These are phyloP conservation scores for Trichosporon inkin DNA, from an alignment of 1,284 basidiomycete genomes.

Conservation along the genomic window DNA sequence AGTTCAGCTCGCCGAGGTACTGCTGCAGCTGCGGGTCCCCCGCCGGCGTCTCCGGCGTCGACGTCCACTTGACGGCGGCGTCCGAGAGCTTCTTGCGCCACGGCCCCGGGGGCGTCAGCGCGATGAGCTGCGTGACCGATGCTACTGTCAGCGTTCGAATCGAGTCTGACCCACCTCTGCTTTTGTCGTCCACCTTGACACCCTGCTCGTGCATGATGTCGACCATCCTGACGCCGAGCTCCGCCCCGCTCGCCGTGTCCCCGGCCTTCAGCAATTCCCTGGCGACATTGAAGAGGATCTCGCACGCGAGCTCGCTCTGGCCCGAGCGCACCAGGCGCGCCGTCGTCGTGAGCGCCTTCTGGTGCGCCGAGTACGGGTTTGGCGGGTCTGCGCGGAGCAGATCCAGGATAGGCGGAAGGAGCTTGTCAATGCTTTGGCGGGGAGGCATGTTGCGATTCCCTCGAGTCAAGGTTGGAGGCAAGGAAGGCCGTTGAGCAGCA, in stretches of 20 bases:
- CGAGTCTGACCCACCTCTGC: slow-evolving; percentile 58
- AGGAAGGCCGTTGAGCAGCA: not conserved
- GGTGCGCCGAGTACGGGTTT: slow-evolving; percentile 81
- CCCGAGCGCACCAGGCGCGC: slow-evolving; percentile 73
- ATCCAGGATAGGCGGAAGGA: slow-evolving; percentile 48
- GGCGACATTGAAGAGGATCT: slow-evolving; percentile 80
- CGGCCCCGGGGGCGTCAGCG: slow-evolving; percentile 50
- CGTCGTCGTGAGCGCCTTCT: slow-evolving; percentile 89
- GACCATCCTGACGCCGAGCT: slow-evolving; percentile 70
- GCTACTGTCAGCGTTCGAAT: slow-evolving; percentile 27
- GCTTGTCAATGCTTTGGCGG: slow-evolving; percentile 39
- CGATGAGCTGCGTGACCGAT: slow-evolving; percentile 51
- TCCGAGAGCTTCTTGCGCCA: slow-evolving; percentile 55
- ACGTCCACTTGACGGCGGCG: slow-evolving; percentile 63
- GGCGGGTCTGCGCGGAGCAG: slow-evolving; percentile 39
- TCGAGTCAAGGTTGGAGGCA: not conserved
- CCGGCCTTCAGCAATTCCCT: slow-evolving; percentile 77
- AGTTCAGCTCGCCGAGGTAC: slow-evolving; percentile 79
- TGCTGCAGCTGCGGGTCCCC: slow-evolving; percentile 81
- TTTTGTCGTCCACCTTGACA: slow-evolving; percentile 63
- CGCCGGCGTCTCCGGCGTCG: slow-evolving; percentile 66
- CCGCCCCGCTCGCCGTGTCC: slow-evolving; percentile 81
- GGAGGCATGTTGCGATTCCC: slow-evolving; percentile 36
- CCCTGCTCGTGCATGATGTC: slow-evolving; percentile 70
- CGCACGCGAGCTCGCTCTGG: slow-evolving; percentile 74